Evolutionary conservation across 2,329 filamentous ascomycete genomes (phyloP).

Genomic region (Arthrobotrys megalospora): DNA sequence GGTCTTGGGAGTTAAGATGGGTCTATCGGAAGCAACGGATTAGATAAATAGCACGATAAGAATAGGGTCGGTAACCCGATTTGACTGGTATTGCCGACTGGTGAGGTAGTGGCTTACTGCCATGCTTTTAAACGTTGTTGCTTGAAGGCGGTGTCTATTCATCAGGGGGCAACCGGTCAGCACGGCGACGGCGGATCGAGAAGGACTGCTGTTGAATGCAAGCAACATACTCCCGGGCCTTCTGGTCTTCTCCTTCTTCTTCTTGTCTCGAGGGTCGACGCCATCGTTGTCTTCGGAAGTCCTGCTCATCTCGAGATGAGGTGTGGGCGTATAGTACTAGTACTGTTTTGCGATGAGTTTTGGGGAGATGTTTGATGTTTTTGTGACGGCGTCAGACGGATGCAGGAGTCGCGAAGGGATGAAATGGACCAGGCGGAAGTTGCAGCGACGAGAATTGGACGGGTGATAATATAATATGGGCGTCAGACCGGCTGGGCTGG

Average conservation of each 20-base stretch:
- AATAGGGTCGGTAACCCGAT: not conserved
- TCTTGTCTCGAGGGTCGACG: conserved; percentile 65
- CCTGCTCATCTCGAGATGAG: conserved; percentile 49
- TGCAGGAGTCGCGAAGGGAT: conserved; percentile 9
- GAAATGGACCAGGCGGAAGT: not conserved
- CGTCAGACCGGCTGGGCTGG: conserved; percentile 30
- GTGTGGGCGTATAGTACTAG: not conserved
- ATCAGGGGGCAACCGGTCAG: conserved; percentile 29
- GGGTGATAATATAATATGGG: not conserved
- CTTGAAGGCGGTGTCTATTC: conserved; percentile 90
- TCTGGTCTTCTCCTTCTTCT: conserved; percentile 90
- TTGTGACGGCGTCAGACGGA: conserved; percentile 2
- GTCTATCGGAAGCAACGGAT: conserved; percentile 71
- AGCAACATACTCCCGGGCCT: conserved; percentile 81
- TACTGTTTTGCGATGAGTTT: conserved; percentile 31
- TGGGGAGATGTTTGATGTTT: conserved; percentile 17
- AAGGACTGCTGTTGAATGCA: conserved; percentile 35
- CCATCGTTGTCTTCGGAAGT: conserved; percentile 64
- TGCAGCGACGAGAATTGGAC: not conserved
- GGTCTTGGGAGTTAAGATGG: conserved; percentile 94
- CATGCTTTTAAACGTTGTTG: conserved; percentile 98
- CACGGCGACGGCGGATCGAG: conserved; percentile 49
- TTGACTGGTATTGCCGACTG: not conserved
- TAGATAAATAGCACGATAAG: conserved; percentile 5
- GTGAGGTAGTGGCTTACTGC: conserved; percentile 78